Percentiles rank a stretch among this genome's conserved stretches.
Evolutionary conservation across 2,329 filamentous ascomycete species (phyloP).

Genomic region (Aspergillus caelatus): DNA sequence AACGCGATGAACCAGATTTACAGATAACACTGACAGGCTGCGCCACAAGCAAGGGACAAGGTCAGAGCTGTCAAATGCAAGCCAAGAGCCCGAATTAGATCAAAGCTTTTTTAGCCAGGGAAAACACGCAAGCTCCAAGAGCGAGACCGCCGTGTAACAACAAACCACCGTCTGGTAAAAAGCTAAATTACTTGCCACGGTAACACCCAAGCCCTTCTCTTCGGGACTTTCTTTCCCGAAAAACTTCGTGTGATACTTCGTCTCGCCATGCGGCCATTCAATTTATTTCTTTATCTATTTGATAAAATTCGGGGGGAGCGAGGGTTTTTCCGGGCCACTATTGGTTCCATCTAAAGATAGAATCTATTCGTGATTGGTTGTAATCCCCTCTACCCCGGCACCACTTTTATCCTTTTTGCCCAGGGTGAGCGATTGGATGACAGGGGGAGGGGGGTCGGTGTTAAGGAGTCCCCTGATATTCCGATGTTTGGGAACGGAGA

Average conservation of each 20-base stretch:
- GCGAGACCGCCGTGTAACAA: not conserved
- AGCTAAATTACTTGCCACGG: not conserved
- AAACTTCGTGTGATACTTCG: not conserved
- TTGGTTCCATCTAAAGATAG: conserved; percentile 31
- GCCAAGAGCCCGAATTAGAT: conserved; percentile 5
- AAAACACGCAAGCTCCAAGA: not conserved
- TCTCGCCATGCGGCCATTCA: not conserved
- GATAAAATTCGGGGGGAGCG: conserved; percentile 4
- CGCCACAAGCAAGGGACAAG: conserved; percentile 16
- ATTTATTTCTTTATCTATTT: not conserved
- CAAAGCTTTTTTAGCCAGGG: not conserved
- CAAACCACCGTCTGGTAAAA: not conserved
- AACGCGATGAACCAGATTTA: conserved; percentile 7
- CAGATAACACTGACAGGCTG: conserved; percentile 13
- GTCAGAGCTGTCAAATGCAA: conserved; percentile 17
- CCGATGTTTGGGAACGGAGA: not conserved
- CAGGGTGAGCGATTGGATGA: conserved; percentile 4
- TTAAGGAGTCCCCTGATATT: conserved; percentile 1
- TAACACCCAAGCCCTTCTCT: not conserved
- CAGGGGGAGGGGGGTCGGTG: not conserved
- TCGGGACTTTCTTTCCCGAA: not conserved
- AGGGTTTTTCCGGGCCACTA: conserved; percentile 1
- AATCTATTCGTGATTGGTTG: not conserved
- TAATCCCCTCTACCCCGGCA: not conserved
- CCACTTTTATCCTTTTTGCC: conserved; percentile 16